Percentiles rank a stretch among this genome's conserved stretches.
Evolutionary conservation across 1,284 basidiomycete genomes (phyloP).

Genomic region (Ustilago cynodontis): DNA sequence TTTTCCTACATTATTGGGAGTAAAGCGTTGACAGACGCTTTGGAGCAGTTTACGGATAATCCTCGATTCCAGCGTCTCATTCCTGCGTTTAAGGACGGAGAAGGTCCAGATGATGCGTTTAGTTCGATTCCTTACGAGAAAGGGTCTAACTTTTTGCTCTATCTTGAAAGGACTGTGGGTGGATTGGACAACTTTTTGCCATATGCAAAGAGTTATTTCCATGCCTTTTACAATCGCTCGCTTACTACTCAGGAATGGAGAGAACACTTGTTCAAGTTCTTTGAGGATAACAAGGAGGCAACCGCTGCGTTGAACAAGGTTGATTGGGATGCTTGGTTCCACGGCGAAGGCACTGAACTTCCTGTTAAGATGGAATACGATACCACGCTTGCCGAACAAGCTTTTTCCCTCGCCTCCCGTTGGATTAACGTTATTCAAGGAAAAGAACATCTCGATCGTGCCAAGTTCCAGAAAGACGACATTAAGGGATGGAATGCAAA

Average conservation of each 20-base stretch:
- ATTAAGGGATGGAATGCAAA: slow-evolving; percentile 67
- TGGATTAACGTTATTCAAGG: slow-evolving; percentile 75
- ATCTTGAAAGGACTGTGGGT: slow-evolving; percentile 81
- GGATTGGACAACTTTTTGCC: slow-evolving; percentile 78
- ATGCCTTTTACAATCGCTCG: slow-evolving; percentile 76
- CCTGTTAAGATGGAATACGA: slow-evolving; percentile 88
- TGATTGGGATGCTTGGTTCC: slow-evolving; percentile 83
- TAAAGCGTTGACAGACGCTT: slow-evolving; percentile 80
- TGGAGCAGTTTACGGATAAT: slow-evolving; percentile 72
- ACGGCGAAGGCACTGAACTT: slow-evolving; percentile 82
- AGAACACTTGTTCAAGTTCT: slow-evolving; percentile 85
- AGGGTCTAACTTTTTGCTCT: slow-evolving; percentile 79
- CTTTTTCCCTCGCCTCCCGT: slow-evolving; percentile 77
- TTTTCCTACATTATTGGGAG: slow-evolving; percentile 83
- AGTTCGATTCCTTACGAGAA: slow-evolving; percentile 80
- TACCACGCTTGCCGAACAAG: slow-evolving; percentile 79
- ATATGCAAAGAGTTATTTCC: slow-evolving; percentile 80
- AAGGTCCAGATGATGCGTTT: slow-evolving; percentile 74
- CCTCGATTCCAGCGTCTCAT: slow-evolving; percentile 87
- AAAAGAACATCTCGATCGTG: slow-evolving; percentile 19
- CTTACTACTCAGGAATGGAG: slow-evolving; percentile 92
- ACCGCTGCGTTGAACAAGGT: slow-evolving; percentile 75
- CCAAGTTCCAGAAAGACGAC: slow-evolving; percentile 48
- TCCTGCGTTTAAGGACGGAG: slow-evolving; percentile 84
- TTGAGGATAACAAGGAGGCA: slow-evolving; percentile 73